A percentile compares a stretch with the other conserved stretches of the same genome.
Evolutionary conservation across 176 grass and related monocot genomes (phyloP).

Genomic region (Zea luxurians): DNA sequence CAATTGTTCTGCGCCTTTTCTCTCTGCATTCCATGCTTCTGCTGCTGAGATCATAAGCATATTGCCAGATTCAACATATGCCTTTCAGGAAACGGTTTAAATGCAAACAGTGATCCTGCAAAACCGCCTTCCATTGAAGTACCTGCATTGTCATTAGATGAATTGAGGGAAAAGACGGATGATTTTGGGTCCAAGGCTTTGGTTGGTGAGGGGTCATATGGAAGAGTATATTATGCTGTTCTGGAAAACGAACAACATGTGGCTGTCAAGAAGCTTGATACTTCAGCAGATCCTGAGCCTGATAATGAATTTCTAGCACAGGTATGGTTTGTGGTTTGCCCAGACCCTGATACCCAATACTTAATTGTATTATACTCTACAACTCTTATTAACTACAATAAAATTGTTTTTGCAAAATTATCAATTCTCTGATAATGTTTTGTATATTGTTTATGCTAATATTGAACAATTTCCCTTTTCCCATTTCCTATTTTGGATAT

Average conservation of each 20-base stretch:
- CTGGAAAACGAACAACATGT: slow-evolving; percentile 55
- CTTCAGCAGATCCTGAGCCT: slow-evolving; percentile 57
- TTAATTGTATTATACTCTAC: slow-evolving; percentile 15
- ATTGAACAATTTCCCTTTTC: slow-evolving; percentile 7
- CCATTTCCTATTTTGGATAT: slow-evolving; percentile 17
- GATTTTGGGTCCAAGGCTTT: slow-evolving; percentile 78
- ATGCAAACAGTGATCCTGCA: slow-evolving; percentile 34
- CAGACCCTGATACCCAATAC: neutral
- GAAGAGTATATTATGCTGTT: slow-evolving; percentile 75
- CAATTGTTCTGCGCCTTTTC: neutral
- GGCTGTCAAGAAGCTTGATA: slow-evolving; percentile 75
- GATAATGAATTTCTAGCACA: slow-evolving; percentile 69
- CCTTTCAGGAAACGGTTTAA: slow-evolving; percentile 38
- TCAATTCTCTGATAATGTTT: neutral
- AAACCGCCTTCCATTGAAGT: slow-evolving; percentile 61
- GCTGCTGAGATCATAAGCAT: slow-evolving; percentile 20
- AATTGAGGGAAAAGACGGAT: slow-evolving; percentile 75
- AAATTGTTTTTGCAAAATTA: neutral
- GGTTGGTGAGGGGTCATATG: slow-evolving; percentile 86
- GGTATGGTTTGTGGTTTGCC: slow-evolving; percentile 39
- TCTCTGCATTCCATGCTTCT: slow-evolving; percentile 18
- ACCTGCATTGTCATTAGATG: slow-evolving; percentile 56
- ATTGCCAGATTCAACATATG: slow-evolving; percentile 35
- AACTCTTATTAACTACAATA: neutral
- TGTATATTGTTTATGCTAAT: neutral